These are phyloP conservation scores for Thielaviopsis musarum DNA, from an alignment of 2,329 filamentous ascomycete species.

Conservation along the genomic window DNA sequence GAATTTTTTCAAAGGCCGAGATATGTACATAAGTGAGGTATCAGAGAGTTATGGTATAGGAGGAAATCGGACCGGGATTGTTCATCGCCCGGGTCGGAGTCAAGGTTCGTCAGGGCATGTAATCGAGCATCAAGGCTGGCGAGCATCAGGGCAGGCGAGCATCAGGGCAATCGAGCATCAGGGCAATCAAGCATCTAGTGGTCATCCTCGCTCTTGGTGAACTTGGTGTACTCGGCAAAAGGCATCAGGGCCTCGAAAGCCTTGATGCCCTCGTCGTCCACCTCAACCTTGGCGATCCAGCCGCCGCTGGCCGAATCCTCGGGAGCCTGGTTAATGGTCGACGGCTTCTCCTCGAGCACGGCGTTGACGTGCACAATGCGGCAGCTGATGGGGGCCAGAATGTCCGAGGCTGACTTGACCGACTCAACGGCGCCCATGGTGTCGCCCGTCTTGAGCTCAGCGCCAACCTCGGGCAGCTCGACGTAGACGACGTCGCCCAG, in stretches of 20 bases:
- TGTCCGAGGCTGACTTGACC: constrained; percentile 96
- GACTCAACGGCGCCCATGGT: constrained; percentile 90
- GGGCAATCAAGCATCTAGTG: constrained; percentile 14
- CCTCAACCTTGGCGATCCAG: constrained; percentile 81
- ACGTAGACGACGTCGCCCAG: constrained; percentile 96
- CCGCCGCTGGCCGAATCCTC: constrained; percentile 64
- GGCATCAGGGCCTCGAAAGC: constrained; percentile 68
- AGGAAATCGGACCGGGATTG: neutral
- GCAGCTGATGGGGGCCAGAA: constrained; percentile 74
- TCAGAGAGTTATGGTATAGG: neutral
- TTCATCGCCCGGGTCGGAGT: neutral
- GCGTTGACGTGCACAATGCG: constrained; percentile 59
- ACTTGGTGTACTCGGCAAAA: constrained; percentile 58
- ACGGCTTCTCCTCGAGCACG: constrained; percentile 67
- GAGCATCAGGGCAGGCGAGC: neutral
- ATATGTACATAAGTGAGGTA: constrained; percentile 2
- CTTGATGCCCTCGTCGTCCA: constrained; percentile 45
- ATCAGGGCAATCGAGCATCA: neutral
- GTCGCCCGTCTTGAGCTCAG: constrained; percentile 59
- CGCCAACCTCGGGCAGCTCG: constrained; percentile 63
- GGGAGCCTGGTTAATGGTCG: constrained; percentile 74
- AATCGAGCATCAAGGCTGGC: neutral
- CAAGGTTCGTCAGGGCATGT: neutral
- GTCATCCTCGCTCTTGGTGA: constrained; percentile 36
- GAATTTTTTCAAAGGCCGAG: too few relatives aligned